Conservation (phyloP, 148 eudicot species). For the Polygonum maritimum region DNA sequence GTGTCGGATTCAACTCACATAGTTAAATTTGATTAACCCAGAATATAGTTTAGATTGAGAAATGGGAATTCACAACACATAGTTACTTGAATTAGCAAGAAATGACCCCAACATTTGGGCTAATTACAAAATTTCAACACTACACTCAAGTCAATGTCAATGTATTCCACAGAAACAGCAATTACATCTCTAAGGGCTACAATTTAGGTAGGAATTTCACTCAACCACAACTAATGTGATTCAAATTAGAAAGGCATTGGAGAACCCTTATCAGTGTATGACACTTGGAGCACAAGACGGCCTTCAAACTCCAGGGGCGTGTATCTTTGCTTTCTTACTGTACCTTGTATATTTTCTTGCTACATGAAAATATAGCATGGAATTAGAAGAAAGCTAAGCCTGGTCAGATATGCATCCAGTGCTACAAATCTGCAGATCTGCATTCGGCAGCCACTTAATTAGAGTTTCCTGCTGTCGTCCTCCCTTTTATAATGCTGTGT, state of each 20-base stretch:
- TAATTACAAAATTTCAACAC: no score
- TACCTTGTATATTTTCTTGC: not conserved
- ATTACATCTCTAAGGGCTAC: no score
- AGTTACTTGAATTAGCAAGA: no score
- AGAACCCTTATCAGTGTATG: slow-evolving; percentile 43
- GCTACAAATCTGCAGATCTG: not conserved
- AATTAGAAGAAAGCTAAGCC: slow-evolving; percentile 30
- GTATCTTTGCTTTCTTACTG: slow-evolving; percentile 9
- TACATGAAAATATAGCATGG: slow-evolving; percentile 6
- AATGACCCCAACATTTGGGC: no score
- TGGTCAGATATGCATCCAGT: not conserved
- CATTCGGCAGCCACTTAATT: not conserved
- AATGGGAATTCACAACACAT: no score
- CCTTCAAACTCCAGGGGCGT: slow-evolving; percentile 76
- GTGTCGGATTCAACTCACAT: not conserved
- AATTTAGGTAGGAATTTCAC: no score
- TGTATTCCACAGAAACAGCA: no score
- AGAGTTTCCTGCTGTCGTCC: not conserved
- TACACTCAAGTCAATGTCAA: no score
- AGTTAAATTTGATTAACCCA: no score
- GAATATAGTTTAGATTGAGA: no score
- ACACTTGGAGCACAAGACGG: slow-evolving; percentile 55
- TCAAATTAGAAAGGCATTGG: slow-evolving; percentile 41
- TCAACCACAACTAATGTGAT: no score
- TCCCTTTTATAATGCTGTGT: not conserved